A percentile compares a stretch with the other conserved stretches of the same genome.
Evolutionary conservation across 163 green algal species (phyloP).

Genomic region (Scenedesmus sp.): DNA sequence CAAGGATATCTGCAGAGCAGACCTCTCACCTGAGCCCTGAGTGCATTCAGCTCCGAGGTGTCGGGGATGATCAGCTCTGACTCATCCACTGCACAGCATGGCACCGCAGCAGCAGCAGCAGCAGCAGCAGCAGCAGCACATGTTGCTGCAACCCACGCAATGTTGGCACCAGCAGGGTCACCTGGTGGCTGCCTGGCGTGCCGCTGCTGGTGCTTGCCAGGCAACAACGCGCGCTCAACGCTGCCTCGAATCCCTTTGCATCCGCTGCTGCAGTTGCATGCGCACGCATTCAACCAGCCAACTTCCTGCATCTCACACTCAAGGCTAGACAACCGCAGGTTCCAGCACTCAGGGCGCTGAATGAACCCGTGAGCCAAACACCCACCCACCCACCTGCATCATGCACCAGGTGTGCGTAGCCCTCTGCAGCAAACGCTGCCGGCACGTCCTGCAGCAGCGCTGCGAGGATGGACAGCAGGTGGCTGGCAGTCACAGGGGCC

Average conservation of each 20-base stretch:
- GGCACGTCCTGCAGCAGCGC: constrained; percentile 34
- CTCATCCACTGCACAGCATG: neutral
- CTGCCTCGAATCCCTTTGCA: too few species aligned
- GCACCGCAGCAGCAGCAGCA: neutral
- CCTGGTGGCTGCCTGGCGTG: too few species aligned
- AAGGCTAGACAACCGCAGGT: too few species aligned
- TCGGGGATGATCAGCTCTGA: neutral
- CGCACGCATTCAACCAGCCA: too few species aligned
- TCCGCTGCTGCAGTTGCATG: too few species aligned
- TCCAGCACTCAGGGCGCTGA: too few species aligned
- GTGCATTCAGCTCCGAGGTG: neutral
- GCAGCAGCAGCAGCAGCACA: neutral
- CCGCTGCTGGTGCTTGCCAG: too few species aligned
- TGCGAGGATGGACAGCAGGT: constrained; percentile 24
- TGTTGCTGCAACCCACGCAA: too few species aligned
- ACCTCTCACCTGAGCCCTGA: neutral
- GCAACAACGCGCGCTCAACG: too few species aligned
- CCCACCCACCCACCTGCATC: neutral
- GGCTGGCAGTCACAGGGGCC: neutral
- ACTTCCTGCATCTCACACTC: too few species aligned
- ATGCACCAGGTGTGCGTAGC: neutral
- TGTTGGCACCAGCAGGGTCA: too few species aligned
- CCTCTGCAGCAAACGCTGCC: constrained; percentile 29
- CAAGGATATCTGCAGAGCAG: too few species aligned
- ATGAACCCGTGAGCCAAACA: neutral